These are phyloP conservation scores for Flaveria trinervia DNA, from an alignment of 129 eudicot genomes.

Conservation along the genomic window DNA sequence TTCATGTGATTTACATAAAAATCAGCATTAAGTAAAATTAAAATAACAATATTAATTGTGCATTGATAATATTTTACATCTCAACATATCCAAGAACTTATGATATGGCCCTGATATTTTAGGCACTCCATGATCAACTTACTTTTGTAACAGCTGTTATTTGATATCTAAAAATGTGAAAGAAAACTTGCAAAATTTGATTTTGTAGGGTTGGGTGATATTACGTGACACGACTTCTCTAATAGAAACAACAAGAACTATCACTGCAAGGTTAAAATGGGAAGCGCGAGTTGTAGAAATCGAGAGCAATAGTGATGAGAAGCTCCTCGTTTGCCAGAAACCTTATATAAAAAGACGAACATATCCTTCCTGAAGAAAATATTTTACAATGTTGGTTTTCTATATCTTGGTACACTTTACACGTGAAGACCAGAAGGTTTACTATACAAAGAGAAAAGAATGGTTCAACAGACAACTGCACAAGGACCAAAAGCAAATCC, in stretches of 20 bases:
- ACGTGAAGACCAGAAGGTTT: slow-evolving; percentile 11
- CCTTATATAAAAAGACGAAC: slow-evolving; percentile 71
- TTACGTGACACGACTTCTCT: slow-evolving; percentile 63
- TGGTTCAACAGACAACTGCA: slow-evolving; percentile 30
- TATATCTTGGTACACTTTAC: background rate
- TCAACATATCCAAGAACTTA: too few species aligned
- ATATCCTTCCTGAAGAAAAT: slow-evolving; percentile 33
- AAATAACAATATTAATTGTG: background rate
- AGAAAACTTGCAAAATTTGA: background rate
- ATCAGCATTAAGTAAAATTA: background rate
- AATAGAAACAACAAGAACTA: slow-evolving; percentile 74
- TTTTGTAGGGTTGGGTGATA: slow-evolving; percentile 93
- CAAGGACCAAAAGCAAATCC: slow-evolving; percentile 27
- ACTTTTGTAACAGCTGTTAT: background rate
- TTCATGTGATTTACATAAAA: too few species aligned
- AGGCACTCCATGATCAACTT: background rate
- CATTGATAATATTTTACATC: too few species aligned
- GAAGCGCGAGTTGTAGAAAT: slow-evolving; percentile 92
- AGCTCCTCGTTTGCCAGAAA: slow-evolving; percentile 92
- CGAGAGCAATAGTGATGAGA: slow-evolving; percentile 84
- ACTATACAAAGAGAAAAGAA: slow-evolving; percentile 22
- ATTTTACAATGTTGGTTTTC: background rate
- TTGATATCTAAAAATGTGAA: background rate
- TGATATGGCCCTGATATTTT: background rate
- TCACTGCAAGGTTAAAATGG: slow-evolving; percentile 76